A percentile compares a stretch with the other conserved stretches of the same genome.
These are phyloP conservation scores for Pseudocercospora fijiensis DNA, from an alignment of 2,329 filamentous ascomycete genomes.

Conservation along the genomic window DNA sequence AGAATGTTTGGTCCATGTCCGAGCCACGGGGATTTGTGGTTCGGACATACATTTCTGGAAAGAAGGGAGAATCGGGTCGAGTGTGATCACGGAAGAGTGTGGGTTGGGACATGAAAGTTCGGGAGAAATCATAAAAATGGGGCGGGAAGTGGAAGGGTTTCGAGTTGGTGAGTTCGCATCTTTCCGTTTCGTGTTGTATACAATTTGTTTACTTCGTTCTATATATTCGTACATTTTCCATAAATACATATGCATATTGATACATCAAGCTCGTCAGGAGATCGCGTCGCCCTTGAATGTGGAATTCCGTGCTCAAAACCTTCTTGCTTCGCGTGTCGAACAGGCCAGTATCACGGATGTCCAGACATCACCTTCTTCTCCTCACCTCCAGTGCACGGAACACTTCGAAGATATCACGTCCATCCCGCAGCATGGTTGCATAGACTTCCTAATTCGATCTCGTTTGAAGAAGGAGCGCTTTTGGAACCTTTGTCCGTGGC, in stretches of 20 bases:
- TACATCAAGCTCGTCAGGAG: conserved; percentile 23
- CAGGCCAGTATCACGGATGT: conserved; percentile 36
- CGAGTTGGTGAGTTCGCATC: conserved; percentile 25
- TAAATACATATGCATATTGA: too few relatives aligned
- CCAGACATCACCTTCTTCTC: conserved; percentile 35
- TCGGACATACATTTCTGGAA: conserved; percentile 39
- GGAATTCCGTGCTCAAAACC: conserved; percentile 36
- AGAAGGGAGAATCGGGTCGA: conserved; percentile 32
- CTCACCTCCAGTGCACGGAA: conserved; percentile 36
- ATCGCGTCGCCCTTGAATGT: conserved; percentile 38
- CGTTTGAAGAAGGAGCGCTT: conserved; percentile 46
- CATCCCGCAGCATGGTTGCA: conserved; percentile 37
- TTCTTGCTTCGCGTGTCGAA: conserved; percentile 34
- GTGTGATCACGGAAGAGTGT: conserved; percentile 25
- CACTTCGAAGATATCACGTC: conserved; percentile 34
- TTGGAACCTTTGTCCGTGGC: conserved; percentile 47
- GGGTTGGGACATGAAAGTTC: conserved; percentile 37
- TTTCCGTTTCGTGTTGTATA: neutral
- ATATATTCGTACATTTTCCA: conserved; percentile 1
- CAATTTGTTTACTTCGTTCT: neutral
- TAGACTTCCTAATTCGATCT: conserved; percentile 42
- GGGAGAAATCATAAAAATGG: conserved; percentile 30
- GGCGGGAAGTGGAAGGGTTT: conserved; percentile 28
- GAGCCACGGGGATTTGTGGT: conserved; percentile 39
- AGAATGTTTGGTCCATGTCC: conserved; percentile 36